Evolutionary conservation across 2,329 filamentous ascomycete species (phyloP), one percentile per base, ranked within the genome.

Genomic region (Cladosporium sp.): DNA sequence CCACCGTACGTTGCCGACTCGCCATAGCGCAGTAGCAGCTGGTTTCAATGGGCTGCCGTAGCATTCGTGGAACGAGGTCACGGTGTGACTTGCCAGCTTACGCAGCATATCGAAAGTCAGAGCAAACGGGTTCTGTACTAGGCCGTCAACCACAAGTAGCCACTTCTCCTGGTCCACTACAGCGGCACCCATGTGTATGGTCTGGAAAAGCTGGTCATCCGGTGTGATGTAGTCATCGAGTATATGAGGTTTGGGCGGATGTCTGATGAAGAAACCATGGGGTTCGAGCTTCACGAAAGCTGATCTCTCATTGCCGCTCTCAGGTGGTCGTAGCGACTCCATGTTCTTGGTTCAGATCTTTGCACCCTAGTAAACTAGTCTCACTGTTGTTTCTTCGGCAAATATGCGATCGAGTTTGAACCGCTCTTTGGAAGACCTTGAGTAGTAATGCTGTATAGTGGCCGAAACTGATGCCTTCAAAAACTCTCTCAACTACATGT

Each of bases 41-140:
- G 76, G 74, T 15, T 70, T 71, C 1, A 78, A 54, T 0, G 77
- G 77, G 51, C 74, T 77, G 12, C 77, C 76, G 58, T 75, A 79
- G 68, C 77, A 79, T 67, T 79, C 77, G 59, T 79, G 76, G 54
- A 77, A 74, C 3, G 76, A 68, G 4, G 73, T 76, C 6, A 78
- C 62, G 6, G 66, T 71, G 11, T 34, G 32, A 32, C 21, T 24
- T 0, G 76, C 75, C 8, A 79, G 66, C 3, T 64, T 41, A 32
- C 68, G 69, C 11, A 79, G 65, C 54, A 74, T 68, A 0, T 63
- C n/a, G 8, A 76, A 71, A 12, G 69, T 73, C 5, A 78, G 59
- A 5, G 70, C 64, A 63, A 75, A 75, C 0, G 75, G 75, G 1
- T 64, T 59, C 10, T 71, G 52, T 1, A 79, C 75, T 2, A 78